Evolutionary conservation across 2,329 filamentous ascomycete species (phyloP), one percentile per base, ranked within the genome.

Genomic region (Pseudogymnoascus sp.): DNA sequence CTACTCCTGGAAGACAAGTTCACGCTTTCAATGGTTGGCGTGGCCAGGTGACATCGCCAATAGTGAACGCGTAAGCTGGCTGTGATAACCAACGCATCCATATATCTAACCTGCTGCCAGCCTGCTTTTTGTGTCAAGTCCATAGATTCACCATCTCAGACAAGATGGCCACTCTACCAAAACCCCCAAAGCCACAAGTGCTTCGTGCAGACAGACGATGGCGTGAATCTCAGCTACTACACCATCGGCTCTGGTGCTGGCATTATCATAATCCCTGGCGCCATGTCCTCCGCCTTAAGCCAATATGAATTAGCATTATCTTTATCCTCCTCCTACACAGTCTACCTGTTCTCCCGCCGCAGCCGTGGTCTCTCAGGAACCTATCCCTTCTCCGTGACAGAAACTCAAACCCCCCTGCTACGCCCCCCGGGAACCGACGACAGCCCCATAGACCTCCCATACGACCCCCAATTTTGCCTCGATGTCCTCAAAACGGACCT

Each of bases 251-350:
- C 48, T 8, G 48, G 48, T 4, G 7, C 23, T 2, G 14, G 48
- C 4, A n/a, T 54, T 54, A 31, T 54, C n/a, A 28, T 54, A 25
- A 54, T 54, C 23, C 48, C 48, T 1, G 48, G 48, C 25, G 48
- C 48, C 14, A 54, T 54, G 48, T 54, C 48, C 23, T 54, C 48
- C 2, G 48, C 48, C 14, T 23, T 54, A 6, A 54, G 4, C 23
- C 48, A 54, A 31, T 31, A 54, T 54, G 48, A 54, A 54, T 11
- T 54, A 28, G 48, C 48, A 54, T 16, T 54, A 54, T 54, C 48
- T 4, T 23, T 54, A 3, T 54, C 48, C 4, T 11, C 48, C 4
- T 54, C 48, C 3, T 16, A 31, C 4, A 31, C 48, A 31, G 23
- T 54, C 23, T n/a, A 28, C 16, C 23, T 54, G 16, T 31, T 54